A percentile compares a stretch with the other conserved stretches of the same genome.
Conservation (phyloP, 768 basidiomycete species). For the Lactarius vividus region DNA sequence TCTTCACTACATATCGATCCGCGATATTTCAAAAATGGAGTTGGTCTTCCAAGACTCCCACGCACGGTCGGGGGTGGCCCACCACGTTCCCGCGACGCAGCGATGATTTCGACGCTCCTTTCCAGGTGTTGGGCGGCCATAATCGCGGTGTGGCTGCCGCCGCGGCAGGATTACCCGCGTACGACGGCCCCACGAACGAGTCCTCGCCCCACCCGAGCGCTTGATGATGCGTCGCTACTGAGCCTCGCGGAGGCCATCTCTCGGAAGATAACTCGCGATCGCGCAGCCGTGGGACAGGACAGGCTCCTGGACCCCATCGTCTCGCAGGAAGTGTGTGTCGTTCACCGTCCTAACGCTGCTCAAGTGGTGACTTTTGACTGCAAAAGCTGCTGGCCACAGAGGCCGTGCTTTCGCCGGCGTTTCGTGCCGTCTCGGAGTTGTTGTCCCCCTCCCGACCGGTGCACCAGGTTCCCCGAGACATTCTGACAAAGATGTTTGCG, state of each 20-base stretch:
- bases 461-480: constrained; percentile 5
- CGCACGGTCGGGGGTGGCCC: constrained; percentile 1
- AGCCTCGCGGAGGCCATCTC: constrained; percentile 11
- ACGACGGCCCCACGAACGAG: background rate
- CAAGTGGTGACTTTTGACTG: background rate
- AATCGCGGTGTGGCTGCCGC: background rate
- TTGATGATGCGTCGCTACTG: constrained; percentile 10
- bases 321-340: constrained; percentile 13
- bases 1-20: background rate
- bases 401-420: constrained; percentile 12
- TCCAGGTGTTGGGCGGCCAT: background rate
- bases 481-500: constrained; percentile 2
- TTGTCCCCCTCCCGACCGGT: constrained; percentile 5
- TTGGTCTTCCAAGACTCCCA: constrained; percentile 9
- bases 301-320: background rate
- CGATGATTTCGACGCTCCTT: constrained; percentile 12
- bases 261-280: constrained; percentile 5
- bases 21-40: constrained; percentile 3
- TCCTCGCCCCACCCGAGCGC: background rate
- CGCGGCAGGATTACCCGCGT: background rate
- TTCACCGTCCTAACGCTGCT: constrained; percentile 2
- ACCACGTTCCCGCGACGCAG: background rate
- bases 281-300: constrained; percentile 1
- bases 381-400: constrained; percentile 13
- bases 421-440: constrained; percentile 6